Conservation (phyloP, 371 early-diverging fungal species). For the Rhizopus stolonifer region DNA sequence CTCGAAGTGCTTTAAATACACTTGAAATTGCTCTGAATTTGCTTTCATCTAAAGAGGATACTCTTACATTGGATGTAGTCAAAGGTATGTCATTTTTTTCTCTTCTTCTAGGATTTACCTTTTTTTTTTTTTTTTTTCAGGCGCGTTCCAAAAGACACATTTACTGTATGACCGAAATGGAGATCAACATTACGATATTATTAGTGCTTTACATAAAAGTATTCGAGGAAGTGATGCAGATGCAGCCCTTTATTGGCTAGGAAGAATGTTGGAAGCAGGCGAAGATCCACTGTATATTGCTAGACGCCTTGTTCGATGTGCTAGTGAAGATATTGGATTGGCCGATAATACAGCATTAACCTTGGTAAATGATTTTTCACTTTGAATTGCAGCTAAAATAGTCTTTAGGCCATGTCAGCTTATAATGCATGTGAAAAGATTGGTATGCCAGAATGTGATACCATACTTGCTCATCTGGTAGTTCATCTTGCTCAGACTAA, state of each 20-base stretch:
- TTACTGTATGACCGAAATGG: conserved; percentile 79
- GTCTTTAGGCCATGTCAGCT: conserved; percentile 73
- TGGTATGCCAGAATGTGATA: conserved; percentile 92
- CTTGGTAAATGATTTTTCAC: no score
- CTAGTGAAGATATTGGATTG: conserved; percentile 88
- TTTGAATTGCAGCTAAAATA: no score
- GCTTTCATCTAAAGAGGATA: conserved; percentile 24
- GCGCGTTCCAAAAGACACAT: conserved; percentile 78
- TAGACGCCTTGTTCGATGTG: conserved; percentile 71
- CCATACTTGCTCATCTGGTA: conserved; percentile 78
- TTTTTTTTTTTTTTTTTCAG: conserved; percentile 1
- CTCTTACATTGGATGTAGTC: conserved; percentile 23
- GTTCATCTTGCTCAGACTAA: conserved; percentile 76
- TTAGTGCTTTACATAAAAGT: conserved; percentile 87
- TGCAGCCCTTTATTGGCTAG: conserved; percentile 86
- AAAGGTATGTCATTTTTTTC: conserved; percentile 22
- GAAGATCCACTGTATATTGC: conserved; percentile 90
- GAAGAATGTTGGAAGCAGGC: conserved; percentile 85
- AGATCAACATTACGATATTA: conserved; percentile 87
- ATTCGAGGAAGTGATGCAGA: conserved; percentile 77
- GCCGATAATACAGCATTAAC: conserved; percentile 79
- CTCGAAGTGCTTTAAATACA: conserved; percentile 70
- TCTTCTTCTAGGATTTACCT: background rate
- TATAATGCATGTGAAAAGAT: conserved; percentile 82
- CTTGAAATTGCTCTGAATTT: conserved; percentile 62